Conservation (phyloP, 2,329 filamentous ascomycete species). For the Phaeophleospora eucalypticola region DNA sequence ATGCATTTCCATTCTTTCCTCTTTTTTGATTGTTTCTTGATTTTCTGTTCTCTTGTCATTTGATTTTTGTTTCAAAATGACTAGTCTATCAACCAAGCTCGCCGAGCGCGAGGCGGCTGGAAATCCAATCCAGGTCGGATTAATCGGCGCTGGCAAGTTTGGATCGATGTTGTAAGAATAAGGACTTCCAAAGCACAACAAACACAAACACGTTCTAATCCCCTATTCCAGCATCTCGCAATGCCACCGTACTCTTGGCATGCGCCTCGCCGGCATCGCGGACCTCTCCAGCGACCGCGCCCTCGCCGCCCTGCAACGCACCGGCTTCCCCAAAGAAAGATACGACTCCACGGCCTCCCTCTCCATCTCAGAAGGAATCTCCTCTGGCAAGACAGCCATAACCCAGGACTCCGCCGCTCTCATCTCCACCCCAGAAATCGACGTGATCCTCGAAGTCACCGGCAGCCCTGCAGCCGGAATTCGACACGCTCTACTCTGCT, state of each 20-base stretch:
- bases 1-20: too few species aligned
- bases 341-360: conserved; percentile 36
- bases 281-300: conserved; percentile 43
- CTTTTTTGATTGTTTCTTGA: too few species aligned
- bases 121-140: conserved; percentile 40
- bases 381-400: conserved; percentile 40
- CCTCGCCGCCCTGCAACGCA: conserved; percentile 39
- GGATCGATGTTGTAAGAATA: conserved; percentile 42
- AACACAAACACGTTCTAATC: too few species aligned
- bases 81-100: conserved; percentile 40
- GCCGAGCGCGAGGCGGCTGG: conserved; percentile 38
- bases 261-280: conserved; percentile 43
- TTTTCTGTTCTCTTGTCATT: too few species aligned
- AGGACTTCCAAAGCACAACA: background rate
- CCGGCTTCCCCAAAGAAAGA: conserved; percentile 39
- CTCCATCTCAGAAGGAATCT: conserved; percentile 39
- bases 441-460: conserved; percentile 44
- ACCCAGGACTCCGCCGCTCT: conserved; percentile 42
- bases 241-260: conserved; percentile 40
- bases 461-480: conserved; percentile 44
- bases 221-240: conserved; percentile 37
- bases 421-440: conserved; percentile 42
- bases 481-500: conserved; percentile 42
- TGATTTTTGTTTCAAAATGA: too few species aligned
- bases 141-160: conserved; percentile 47